A percentile compares a stretch with the other conserved stretches of the same genome.
Conservation (phyloP, 2,329 filamentous ascomycete genomes). For the Penicillium sp. region DNA sequence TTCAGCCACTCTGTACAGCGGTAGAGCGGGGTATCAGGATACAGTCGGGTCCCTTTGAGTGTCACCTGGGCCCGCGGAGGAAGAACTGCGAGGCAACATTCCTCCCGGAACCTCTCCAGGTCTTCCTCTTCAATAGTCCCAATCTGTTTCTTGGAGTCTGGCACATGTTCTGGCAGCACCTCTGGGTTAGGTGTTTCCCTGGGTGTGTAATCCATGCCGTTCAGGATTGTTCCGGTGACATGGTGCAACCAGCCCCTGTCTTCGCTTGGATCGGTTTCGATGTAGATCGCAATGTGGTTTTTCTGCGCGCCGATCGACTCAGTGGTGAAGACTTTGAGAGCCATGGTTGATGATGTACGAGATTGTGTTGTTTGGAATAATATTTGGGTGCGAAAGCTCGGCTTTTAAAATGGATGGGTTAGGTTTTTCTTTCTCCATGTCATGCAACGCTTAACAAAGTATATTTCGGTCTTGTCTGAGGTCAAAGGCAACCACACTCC, state of each 20-base stretch:
- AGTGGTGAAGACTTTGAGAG: constrained; percentile 16
- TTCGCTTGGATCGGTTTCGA: constrained; percentile 16
- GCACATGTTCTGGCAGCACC: constrained; percentile 8
- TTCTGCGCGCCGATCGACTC: constrained; percentile 14
- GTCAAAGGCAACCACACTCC: neutral
- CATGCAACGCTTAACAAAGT: too few species aligned
- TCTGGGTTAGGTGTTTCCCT: constrained; percentile 12
- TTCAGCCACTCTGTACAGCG: constrained; percentile 18
- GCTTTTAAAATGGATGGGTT: neutral
- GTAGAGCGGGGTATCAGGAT: constrained; percentile 17
- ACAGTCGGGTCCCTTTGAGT: constrained; percentile 7
- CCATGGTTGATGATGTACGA: neutral
- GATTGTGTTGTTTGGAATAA: neutral
- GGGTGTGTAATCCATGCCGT: constrained; percentile 17
- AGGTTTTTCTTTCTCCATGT: neutral
- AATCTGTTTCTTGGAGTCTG: constrained; percentile 15
- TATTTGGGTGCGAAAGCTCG: neutral
- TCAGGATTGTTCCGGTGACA: constrained; percentile 21
- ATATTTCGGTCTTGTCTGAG: neutral
- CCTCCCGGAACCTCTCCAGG: constrained; percentile 11
- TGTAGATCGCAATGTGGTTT: constrained; percentile 22
- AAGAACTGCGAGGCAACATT: constrained; percentile 14
- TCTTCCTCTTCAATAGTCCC: constrained; percentile 16
- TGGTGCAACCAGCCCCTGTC: constrained; percentile 14
- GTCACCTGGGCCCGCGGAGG: constrained; percentile 18